Percentiles rank a stretch among this genome's conserved stretches.
Evolutionary conservation across 768 basidiomycete species (phyloP).

Genomic region (Pisolithus tinctorius): DNA sequence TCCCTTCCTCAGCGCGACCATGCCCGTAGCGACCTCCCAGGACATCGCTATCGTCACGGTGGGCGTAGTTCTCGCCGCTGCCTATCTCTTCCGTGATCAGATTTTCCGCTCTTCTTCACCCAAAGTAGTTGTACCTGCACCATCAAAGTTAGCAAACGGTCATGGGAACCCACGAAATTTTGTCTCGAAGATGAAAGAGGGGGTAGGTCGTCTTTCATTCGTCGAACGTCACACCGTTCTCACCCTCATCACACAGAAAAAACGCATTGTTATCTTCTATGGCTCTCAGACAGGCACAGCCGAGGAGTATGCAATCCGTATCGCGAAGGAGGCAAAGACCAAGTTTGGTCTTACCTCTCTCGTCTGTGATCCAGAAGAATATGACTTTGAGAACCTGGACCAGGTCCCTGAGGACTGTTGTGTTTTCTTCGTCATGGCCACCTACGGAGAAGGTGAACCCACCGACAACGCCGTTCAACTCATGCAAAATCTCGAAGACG

Average conservation of each 20-base stretch:
- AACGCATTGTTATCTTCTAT: conserved; percentile 94
- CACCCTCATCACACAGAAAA: conserved; percentile 55
- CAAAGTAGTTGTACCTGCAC: conserved; percentile 42
- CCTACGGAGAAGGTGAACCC: conserved; percentile 98
- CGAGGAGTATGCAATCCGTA: conserved; percentile 94
- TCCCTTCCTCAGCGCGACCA: conserved; percentile 22
- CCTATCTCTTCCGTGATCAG: conserved; percentile 81
- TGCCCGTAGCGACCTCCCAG: conserved; percentile 60
- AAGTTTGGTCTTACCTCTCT: conserved; percentile 94
- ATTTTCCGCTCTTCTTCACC: conserved; percentile 64
- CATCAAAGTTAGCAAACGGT: conserved; percentile 48
- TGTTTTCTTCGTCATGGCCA: conserved; percentile 94
- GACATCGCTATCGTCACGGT: conserved; percentile 68
- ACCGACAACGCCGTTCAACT: conserved; percentile 96
- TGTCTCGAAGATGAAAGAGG: conserved; percentile 88
- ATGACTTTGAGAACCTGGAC: conserved; percentile 96
- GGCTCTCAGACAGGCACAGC: conserved; percentile 98
- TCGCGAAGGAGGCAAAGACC: conserved; percentile 96
- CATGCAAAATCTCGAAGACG: conserved; percentile 86
- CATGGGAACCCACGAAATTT: conserved; percentile 91
- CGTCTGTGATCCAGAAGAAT: conserved; percentile 98
- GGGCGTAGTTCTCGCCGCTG: conserved; percentile 67
- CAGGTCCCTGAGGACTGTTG: conserved; percentile 80
- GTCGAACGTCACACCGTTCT: no score
- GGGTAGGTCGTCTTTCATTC: conserved; percentile 47